Base-by-base conservation (phyloP, 768 basidiomycete species). In the Lactarius tabidus region DNA sequence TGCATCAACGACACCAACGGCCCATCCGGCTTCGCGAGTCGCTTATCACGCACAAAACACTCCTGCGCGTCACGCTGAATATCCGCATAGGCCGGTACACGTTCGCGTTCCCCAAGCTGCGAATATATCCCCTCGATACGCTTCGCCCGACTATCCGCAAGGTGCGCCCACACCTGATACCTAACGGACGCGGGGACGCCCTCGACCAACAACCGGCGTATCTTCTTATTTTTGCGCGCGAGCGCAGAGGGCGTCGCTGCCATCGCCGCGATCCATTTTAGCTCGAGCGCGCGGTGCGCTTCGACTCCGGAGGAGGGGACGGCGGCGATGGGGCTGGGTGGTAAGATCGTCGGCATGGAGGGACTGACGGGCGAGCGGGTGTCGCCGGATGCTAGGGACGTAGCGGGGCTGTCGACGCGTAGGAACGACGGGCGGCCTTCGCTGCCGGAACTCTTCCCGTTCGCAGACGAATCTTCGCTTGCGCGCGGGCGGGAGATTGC, bases 111-210 rank as follows among this genome's bases (percentile, higher is more conserved):
- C n/a, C 79, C 80, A 14, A 92, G 73, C 66, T 86, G 85, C 18
- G 77, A 67, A 75, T 93, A 93, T 18, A 93, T 81, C 2, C 86
- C 86, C 1, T 87, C 81, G 56, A 91, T 83, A 55, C 81, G 80
- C 58, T 86, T 83, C 12, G 84, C 87, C 71, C 88, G 90, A 68
- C 87, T 88, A 71, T 93, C 89, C 7, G 87, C 88, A 14, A 94
- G 75, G 72, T 88, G 86, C 20, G 85, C 84, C 93, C 93, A 95
- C 3, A 93, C 91, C 18, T 87, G 82, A 68, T 91, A 93, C 12
- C 93, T 81, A 29, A 95, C 90, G 14, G 88, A 90, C 12, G 89
- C 85, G 0, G 93, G 93, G 0, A 95, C 89, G 41, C 81, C 81
- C n/a, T 92, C 90, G 52, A 86, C 75, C 33, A 93, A 70, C 8